Evolutionary conservation across 192 early-diverging fungal species (phyloP), one percentile per base, ranked within the genome.

Genomic region (Martensiomyces pterosporus): DNA sequence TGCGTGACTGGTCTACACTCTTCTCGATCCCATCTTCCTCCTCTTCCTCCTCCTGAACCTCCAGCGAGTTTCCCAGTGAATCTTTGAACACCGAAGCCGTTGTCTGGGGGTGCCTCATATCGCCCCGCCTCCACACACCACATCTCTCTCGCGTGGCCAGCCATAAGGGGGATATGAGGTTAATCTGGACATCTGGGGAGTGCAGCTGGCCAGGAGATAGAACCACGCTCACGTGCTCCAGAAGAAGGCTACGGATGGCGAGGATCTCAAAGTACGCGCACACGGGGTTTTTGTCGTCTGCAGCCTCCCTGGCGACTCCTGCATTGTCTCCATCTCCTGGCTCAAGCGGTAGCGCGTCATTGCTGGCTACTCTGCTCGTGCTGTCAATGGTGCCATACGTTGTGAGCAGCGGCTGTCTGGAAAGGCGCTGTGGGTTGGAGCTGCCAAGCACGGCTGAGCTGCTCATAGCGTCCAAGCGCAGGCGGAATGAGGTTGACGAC

Each of bases 181-280:
- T 71, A 38, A 71, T 47, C 35, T 71, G 61, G 15, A 59, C 61
- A 16, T 71, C 68, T 4, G 68, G 68, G 5, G 68, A 51, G 57
- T 71, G 45, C 22, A 64, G 39, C 41, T 71, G 68, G 12, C 52
- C 48, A 3, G 57, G 44, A 9, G 55, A 54, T 16, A 71, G 55
- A 38, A 59, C 60, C 35, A 71, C 61, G 15, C 49, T 44, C 2
- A 71, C 68, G 13, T 56, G 51, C 52, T 71, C 60, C 15, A 64
- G 27, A 24, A 71, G 60, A 16, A 71, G 46, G 12, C 48, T 25
- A n/a, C 61, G 57, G 12, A 71, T 49, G 0, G 48, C 53, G 6
- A 43, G 29, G 17, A 64, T 71, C 37, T 63, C 68, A 27, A 49
- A 59, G 25, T 55, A 71, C 29, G 61, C 68, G 33, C 52, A 41